Evolutionary conservation across 768 basidiomycete species (phyloP).

Genomic region (Kwoniella shandongensis): DNA sequence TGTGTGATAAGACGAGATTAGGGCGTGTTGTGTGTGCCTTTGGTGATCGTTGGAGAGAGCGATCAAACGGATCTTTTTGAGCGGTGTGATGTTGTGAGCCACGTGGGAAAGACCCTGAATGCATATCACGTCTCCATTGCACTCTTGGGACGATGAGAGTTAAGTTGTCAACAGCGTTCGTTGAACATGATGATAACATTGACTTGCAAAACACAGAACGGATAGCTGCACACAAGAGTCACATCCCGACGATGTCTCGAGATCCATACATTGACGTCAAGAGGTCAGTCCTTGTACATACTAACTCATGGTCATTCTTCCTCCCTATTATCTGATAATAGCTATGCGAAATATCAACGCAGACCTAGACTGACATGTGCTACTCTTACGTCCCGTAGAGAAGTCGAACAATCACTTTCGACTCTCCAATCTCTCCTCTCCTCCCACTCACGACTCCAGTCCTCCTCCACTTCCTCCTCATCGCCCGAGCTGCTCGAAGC

Average conservation of each 20-base stretch:
- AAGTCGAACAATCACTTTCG: constrained; percentile 36
- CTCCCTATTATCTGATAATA: background rate
- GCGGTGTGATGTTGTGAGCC: too few species aligned
- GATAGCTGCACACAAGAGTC: too few species aligned
- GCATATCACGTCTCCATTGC: too few species aligned
- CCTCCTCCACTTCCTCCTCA: constrained; percentile 7
- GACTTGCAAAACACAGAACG: too few species aligned
- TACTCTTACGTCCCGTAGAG: constrained; percentile 20
- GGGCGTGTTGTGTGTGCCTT: too few species aligned
- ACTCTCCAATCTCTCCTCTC: constrained; percentile 24
- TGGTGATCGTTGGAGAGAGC: too few species aligned
- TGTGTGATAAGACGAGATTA: too few species aligned
- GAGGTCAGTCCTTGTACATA: constrained; percentile 20
- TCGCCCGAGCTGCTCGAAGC: constrained; percentile 32
- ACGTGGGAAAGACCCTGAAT: too few species aligned
- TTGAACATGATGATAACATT: too few species aligned
- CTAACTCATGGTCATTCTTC: background rate
- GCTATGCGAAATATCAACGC: background rate
- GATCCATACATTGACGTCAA: constrained; percentile 50
- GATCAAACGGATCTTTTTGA: too few species aligned
- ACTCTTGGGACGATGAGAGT: too few species aligned
- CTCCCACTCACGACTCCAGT: constrained; percentile 8
- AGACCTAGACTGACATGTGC: background rate
- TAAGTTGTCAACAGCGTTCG: too few species aligned
- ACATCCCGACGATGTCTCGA: constrained; percentile 32